Base-by-base conservation (phyloP, 257 asterid genomes). In the Lycium ferocissimum region DNA sequence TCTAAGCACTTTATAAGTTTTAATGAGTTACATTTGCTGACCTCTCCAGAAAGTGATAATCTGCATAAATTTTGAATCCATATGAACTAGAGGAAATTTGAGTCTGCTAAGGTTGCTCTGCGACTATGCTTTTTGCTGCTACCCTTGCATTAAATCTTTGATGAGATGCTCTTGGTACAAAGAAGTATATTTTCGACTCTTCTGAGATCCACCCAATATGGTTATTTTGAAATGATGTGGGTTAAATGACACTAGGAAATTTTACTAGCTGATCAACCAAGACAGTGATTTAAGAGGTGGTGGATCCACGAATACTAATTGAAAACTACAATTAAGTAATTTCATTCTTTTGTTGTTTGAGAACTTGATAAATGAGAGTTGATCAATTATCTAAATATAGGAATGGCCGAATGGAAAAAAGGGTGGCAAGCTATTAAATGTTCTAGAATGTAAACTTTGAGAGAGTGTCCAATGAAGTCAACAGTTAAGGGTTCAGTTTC, bases 121-220 rank as follows among this genome's bases (percentile, higher is more conserved):
- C 20, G 20, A 75, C 61, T 75, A 49, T 75, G 58, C 43, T 75
- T 75, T 20, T n/a, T 75, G 38, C 17, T 47, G 61, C 61, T 73
- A 57, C 58, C 6, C 56, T 9, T 73, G 80, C 58, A 47, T 47
- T 47, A 73, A 22, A 47, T 73, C 59, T 47, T 73, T 20, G 40
- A 49, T 73, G 80, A 47, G 80, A 45, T 73, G n/a, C 59, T 73
- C 80, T 73, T 73, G 59, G 80, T 73, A 20, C 59, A 73, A 73
- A 73, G 40, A 73, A 45, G 59, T 47, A n/a, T 20, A 47, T 73
- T n/a, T n/a, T 71, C 4, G 20, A 43, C 35, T 71, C 40, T 71
- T 45, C 54, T 9, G 79, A 43, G 79, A 45, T 71, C 79, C 57
- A 43, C 35, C 57, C 57, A 43, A 5, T 43, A 71, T 71, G 53